Percentiles rank a stretch among this genome's conserved stretches.
Evolutionary conservation across 345 rosid genomes (phyloP).

Genomic region (Geranium brycei): DNA sequence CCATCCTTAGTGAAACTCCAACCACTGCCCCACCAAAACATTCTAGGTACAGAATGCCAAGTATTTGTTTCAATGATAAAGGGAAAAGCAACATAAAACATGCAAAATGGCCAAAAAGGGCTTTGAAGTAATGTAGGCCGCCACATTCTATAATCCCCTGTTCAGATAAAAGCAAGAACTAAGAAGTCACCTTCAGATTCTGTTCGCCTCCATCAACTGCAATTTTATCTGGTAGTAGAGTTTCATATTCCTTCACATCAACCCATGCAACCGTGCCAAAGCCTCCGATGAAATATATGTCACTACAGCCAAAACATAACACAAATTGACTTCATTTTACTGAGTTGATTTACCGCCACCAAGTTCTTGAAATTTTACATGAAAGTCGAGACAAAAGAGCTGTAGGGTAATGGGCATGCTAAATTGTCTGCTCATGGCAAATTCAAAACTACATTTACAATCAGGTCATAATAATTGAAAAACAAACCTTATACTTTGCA

Average conservation of each 20-base stretch:
- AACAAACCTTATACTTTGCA: constrained; percentile 82
- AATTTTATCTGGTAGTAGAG: constrained; percentile 75
- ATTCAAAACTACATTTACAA: too few relatives aligned
- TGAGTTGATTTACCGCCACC: too few relatives aligned
- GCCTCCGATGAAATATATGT: constrained; percentile 95
- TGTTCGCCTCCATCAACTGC: constrained; percentile 96
- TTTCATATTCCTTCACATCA: constrained; percentile 73
- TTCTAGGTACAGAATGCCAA: too few relatives aligned
- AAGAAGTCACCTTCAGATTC: constrained; percentile 51
- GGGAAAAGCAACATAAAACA: too few relatives aligned
- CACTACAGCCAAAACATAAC: constrained; percentile 27
- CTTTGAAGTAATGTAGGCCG: background rate
- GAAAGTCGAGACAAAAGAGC: background rate
- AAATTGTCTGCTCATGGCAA: too few relatives aligned
- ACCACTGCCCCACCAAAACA: too few relatives aligned
- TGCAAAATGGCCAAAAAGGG: background rate
- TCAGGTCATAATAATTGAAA: background rate
- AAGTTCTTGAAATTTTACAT: background rate
- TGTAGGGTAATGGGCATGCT: too few relatives aligned
- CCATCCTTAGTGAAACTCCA: too few relatives aligned
- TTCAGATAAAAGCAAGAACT: background rate
- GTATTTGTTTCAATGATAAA: too few relatives aligned
- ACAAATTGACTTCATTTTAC: background rate
- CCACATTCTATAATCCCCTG: background rate
- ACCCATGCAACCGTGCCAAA: constrained; percentile 99